Evolutionary conservation across 1,284 basidiomycete species (phyloP).

Genomic region (Flammula alnicola): DNA sequence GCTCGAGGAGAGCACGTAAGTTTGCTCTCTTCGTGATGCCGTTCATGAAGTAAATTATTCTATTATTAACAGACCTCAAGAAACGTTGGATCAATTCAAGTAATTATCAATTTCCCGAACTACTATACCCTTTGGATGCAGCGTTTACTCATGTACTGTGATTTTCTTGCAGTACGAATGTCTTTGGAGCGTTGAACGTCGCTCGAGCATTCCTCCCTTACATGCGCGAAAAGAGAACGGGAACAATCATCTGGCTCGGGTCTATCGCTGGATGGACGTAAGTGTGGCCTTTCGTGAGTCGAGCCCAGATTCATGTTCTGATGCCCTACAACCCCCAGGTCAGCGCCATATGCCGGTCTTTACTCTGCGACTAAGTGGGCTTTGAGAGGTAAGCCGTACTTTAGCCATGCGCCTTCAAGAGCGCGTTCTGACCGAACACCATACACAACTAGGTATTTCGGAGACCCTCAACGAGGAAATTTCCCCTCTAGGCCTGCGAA

Average conservation of each 20-base stretch:
- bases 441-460: conserved; percentile 29
- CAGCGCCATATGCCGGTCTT: conserved; percentile 38
- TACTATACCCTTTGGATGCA: no score
- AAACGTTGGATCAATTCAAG: conserved; percentile 32
- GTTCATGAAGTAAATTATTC: not conserved
- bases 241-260: conserved; percentile 43
- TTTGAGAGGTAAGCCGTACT: conserved; percentile 33
- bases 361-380: conserved; percentile 43
- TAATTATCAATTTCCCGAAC: conserved; percentile 1
- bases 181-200: conserved; percentile 45
- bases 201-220: conserved; percentile 46
- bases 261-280: conserved; percentile 39
- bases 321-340: no score
- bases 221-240: conserved; percentile 41
- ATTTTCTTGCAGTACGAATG: conserved; percentile 38
- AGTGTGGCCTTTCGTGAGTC: no score
- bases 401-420: no score
- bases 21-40: not conserved
- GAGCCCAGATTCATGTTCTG: no score
- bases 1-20: conserved; percentile 20
- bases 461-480: conserved; percentile 44
- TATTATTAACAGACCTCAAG: conserved; percentile 18
- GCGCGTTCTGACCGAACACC: no score
- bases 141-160: not conserved
- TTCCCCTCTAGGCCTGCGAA: conserved; percentile 46